Base-by-base conservation (phyloP, 108 stramenopile genomes). In the Mediolabrus comicus region DNA sequence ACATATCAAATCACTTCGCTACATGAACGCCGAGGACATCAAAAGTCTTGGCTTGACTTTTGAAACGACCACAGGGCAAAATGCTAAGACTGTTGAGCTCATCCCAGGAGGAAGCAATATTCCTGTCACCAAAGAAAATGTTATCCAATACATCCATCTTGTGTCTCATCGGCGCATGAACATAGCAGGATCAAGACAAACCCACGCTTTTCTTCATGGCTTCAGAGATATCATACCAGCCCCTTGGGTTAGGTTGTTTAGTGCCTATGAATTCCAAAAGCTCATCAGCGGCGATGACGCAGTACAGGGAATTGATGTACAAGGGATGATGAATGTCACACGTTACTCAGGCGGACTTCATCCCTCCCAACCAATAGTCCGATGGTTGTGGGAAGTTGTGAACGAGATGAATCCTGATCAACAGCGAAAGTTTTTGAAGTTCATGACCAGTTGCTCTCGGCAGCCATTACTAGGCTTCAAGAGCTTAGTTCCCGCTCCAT, bases 401-500 rank as follows among this genome's bases (percentile, higher is more conserved):
- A 83, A 90, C 24, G 92, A 92, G 11, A 78, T 98, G 57, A 94
- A 80, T 28, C 71, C 92, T 0, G 86, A 87, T 28, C 95, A 98
- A 68, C 96, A 96, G 57, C 83, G 92, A 0, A 87, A 89, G 16
- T 95, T 98, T 39, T 76, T 99, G 16, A 87, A 81, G 67, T 99
- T 98, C 72, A 91, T 98, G 83, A 99, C 98, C 22, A 90, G 90
- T 19, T 98, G 96, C 76, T 90, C 91, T 39, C 71, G 98, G 31
- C 97, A 94, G 65, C 99, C 99, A 25, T 67, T 99, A 62, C 79
- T 98, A 14, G 99, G 99, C 12, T 99, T 99, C 79, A 54, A 75
- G 31, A 72, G 81, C 6, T 81, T 98, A 56, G 83, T 85, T 34
- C 99, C 99, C 3, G 77, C 82, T 2, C 88, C 98, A 32, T 95